A percentile compares a stretch with the other conserved stretches of the same genome.
Conservation (phyloP, 1,284 basidiomycete genomes). For the Trichosporon faecale region DNA sequence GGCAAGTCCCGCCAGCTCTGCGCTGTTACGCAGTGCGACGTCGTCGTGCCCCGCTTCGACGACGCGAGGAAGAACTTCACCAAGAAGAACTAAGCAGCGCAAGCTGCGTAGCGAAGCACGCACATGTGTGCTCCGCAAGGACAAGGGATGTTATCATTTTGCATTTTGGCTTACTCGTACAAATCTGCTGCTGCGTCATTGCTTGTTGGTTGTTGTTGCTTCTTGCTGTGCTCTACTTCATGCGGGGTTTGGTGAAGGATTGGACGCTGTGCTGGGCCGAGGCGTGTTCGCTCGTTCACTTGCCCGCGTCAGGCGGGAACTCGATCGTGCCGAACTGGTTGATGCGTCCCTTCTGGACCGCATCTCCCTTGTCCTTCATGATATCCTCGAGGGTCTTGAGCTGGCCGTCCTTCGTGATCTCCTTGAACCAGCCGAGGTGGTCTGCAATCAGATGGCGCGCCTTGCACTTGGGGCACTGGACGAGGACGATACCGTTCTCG, state of each 20-base stretch:
- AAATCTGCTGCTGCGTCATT: constrained; percentile 1
- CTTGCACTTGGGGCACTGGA: constrained; percentile 87
- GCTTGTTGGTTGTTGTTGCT: not conserved
- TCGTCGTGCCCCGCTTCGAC: constrained; percentile 80
- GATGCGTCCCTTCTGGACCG: constrained; percentile 63
- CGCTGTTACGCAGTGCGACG: constrained; percentile 75
- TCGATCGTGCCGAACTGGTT: constrained; percentile 55
- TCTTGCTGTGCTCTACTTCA: not conserved
- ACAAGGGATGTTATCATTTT: not conserved
- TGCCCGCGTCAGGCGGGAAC: constrained; percentile 25
- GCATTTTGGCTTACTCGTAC: not conserved
- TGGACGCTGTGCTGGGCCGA: too few relatives aligned
- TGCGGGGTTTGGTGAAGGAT: too few relatives aligned
- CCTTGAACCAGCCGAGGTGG: constrained; percentile 82
- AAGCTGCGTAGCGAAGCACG: not conserved
- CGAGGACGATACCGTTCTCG: constrained; percentile 80
- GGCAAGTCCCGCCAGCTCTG: constrained; percentile 79
- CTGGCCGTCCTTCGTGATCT: constrained; percentile 64
- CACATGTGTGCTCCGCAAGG: too few relatives aligned
- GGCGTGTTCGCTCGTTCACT: too few relatives aligned
- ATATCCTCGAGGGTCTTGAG: constrained; percentile 77
- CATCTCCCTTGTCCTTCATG: constrained; percentile 65
- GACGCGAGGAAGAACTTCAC: constrained; percentile 66
- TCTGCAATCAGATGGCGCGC: constrained; percentile 87
- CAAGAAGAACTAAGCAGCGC: constrained; percentile 12